Evolutionary conservation across 805 yeast genomes (phyloP), one percentile per base, ranked within the genome.

Genomic region (Brettanomyces naardenensis): DNA sequence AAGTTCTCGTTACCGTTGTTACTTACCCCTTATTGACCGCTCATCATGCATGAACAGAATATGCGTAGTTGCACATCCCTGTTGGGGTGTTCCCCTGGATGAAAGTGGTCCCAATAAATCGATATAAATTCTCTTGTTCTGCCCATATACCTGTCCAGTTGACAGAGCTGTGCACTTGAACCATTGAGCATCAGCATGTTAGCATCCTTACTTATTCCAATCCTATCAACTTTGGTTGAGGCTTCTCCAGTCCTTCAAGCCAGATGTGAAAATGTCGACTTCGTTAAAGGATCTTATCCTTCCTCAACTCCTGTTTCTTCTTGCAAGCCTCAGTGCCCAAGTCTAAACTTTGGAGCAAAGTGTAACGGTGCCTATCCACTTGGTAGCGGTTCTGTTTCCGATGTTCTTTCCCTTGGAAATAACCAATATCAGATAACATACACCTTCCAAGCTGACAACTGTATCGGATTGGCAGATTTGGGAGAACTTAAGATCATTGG

Each of bases 401-500:
- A 40, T 21, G 35, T 35, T 22, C 15, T 19, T 10, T 10, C 14
- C 6, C 18, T 36, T 6, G 39, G 21, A 15, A 26, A 34, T n/a
- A 38, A 34, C 15, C 18, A 32, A 3, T 38, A 36, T 27, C 23
- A 33, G 4, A 31, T 32, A 20, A 40, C 41, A 4, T n/a, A 40
- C 7, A 35, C 31, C 10, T 43, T 43, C 22, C 18, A 17, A 5
- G 42, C 44, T 9, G 38, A 31, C 7, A 19, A 23, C 13, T 32
- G 37, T 33, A n/a, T 33, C 9, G 17, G 20, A 26, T n/a, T 40
- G 5, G 30, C 30, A 9, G 33, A 44, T 19, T 40, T 47, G n/a
- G 40, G 39, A 5, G 43, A 41, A 26, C 25, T 47, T 25, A 49
- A 51, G 31, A 40, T 54, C 28, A 47, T 51, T 26, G 53, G 54